Conservation (phyloP, 2,329 filamentous ascomycete genomes). For the Raffaelea albimanens region DNA sequence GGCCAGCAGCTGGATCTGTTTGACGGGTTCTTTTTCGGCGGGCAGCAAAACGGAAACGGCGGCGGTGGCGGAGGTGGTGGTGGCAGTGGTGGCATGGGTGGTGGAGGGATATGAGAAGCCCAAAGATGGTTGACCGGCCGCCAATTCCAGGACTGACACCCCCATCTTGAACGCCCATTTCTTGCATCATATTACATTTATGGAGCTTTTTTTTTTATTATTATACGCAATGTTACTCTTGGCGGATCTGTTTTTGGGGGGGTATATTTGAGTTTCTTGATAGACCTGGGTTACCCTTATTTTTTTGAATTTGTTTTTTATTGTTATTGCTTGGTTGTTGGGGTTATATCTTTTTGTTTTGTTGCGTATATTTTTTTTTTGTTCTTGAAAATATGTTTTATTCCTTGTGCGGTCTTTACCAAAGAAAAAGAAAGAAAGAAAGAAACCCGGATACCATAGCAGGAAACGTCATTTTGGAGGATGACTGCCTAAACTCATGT, state of each 20-base stretch:
- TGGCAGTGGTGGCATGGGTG: background rate
- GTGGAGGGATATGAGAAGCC: background rate
- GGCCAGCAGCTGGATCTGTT: constrained; percentile 57
- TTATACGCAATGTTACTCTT: background rate
- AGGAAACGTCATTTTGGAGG: background rate
- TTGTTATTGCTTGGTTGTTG: too few relatives aligned
- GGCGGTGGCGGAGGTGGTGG: constrained; percentile 7
- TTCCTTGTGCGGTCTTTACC: too few relatives aligned
- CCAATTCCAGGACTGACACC: too few relatives aligned
- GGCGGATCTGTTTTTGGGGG: background rate
- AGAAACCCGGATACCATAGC: background rate
- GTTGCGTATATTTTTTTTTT: background rate
- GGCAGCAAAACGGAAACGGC: constrained; percentile 30
- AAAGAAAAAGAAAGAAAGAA: too few relatives aligned
- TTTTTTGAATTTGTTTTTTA: background rate
- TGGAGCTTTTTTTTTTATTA: background rate
- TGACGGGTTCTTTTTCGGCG: constrained; percentile 65
- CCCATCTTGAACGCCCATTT: too few relatives aligned
- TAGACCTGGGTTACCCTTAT: too few relatives aligned
- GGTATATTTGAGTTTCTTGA: background rate
- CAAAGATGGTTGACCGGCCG: too few relatives aligned
- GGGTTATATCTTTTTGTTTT: background rate
- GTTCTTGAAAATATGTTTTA: background rate
- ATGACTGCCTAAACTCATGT: background rate
- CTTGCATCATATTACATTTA: too few relatives aligned